Conservation (phyloP, 2,329 filamentous ascomycete genomes). For the Pseudogymnoascus sp. region DNA sequence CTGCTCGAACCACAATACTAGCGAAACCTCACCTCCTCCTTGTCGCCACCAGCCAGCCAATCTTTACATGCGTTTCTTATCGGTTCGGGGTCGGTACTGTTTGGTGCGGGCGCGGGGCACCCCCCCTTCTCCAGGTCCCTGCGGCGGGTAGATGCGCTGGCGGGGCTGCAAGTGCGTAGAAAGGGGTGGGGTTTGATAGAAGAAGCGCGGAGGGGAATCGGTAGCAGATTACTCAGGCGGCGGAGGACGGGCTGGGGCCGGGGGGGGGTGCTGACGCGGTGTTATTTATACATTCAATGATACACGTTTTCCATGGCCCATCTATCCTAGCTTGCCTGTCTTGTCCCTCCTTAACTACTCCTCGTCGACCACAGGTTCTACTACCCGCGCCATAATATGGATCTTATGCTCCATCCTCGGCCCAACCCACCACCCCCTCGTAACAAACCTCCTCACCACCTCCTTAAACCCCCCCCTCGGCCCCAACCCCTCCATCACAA, state of each 20-base stretch:
- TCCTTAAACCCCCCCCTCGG: conserved; percentile 23
- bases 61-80: not conserved
- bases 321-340: not conserved
- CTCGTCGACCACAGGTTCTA: not conserved
- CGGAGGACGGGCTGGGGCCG: not conserved
- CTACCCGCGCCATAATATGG: conserved; percentile 33
- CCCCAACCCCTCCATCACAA: conserved; percentile 32
- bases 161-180: not conserved
- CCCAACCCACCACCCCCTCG: conserved; percentile 58
- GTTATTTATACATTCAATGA: not conserved
- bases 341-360: not conserved
- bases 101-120: not conserved
- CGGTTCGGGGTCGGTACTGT: not conserved
- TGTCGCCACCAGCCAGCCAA: not conserved
- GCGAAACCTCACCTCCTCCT: not conserved
- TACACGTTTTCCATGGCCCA: not conserved
- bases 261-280: not conserved
- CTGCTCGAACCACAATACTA: not conserved
- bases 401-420: conserved; percentile 52
- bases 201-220: not conserved
- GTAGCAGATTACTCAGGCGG: not conserved
- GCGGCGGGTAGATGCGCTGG: not conserved
- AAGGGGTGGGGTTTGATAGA: not conserved
- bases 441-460: conserved; percentile 35
- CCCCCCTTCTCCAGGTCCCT: not conserved